Evolutionary conservation across 805 yeast species (phyloP).

Genomic region (Candida ficus): DNA sequence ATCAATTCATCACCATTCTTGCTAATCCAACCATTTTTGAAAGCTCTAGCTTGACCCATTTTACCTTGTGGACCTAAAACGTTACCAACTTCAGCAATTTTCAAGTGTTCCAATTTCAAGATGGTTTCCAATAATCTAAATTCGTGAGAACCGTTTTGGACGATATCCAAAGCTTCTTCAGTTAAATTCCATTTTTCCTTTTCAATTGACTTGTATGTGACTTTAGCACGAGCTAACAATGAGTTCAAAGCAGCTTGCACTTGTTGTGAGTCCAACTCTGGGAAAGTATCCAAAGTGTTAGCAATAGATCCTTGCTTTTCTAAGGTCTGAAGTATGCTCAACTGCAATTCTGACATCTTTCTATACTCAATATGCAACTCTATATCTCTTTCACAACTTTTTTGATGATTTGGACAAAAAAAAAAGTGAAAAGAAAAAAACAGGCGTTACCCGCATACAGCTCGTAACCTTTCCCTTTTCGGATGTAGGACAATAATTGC

Average conservation of each 20-base stretch:
- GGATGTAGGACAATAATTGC: not conserved
- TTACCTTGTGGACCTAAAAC: conserved; percentile 80
- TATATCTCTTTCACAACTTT: not conserved
- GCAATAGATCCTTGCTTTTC: conserved; percentile 57
- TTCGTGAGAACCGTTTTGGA: conserved; percentile 85
- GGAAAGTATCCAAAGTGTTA: conserved; percentile 67
- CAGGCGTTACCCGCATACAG: conserved; percentile 1
- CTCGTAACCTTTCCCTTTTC: not conserved
- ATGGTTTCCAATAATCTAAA: conserved; percentile 73
- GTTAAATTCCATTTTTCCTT: conserved; percentile 72
- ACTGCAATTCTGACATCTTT: conserved; percentile 75
- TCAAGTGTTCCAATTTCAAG: conserved; percentile 70
- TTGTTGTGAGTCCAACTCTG: conserved; percentile 55
- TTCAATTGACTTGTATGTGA: conserved; percentile 68
- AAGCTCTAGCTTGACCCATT: conserved; percentile 95
- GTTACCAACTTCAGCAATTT: conserved; percentile 67
- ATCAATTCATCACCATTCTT: conserved; percentile 82
- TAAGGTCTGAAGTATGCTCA: conserved; percentile 57
- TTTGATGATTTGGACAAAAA: not conserved
- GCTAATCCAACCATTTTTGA: conserved; percentile 93
- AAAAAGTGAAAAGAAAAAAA: not conserved
- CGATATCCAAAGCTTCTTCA: conserved; percentile 75
- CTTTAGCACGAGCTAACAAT: conserved; percentile 77
- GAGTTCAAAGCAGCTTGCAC: conserved; percentile 85
- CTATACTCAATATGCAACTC: too few species aligned